Base-by-base conservation (phyloP, 2,329 filamentous ascomycete genomes). In the Cladorrhinum sp. region DNA sequence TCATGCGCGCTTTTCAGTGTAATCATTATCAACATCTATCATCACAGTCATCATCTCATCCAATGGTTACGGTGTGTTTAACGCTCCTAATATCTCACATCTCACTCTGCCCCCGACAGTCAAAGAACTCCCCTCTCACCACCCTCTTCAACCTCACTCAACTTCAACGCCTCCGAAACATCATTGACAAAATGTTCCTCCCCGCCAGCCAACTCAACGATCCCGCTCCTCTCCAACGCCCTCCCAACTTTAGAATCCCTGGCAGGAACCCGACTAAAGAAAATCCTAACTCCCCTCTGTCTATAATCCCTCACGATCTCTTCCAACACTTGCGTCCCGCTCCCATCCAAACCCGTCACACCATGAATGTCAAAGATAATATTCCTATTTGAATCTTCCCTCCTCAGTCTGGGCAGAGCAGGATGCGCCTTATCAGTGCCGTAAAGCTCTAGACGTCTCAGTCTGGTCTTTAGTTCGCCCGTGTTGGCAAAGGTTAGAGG, bases 361-460 rank as follows among this genome's bases (percentile, higher is more conserved):
- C 95, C 95, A 68, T 98, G 93, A 7, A 98, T 92, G 72, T 99
- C 95, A 70, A 99, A 98, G 64, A 99, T 92, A 73, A 99, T 82
- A 71, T 96, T 97, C 67, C 87, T 85, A 72, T 97, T 97, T 69
- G 91, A 87, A 62, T 93, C 89, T n/a, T 86, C 83, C 24, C 83
- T 79, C 3, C 93, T 84, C 13, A 96, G 81, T 2, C 90, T 84
- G 0, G 95, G 95, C 18, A 97, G 80, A 0, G 93, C 93, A 0
- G 95, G 95, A 69, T 98, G 95, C 0, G 91, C 92, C 57, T 84
- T 80, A 50, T 81, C 87, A 0, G 92, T 93, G n/a, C 95, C 95
- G 70, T 98, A 96, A 22, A 92, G 83, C 74, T 98, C 95, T 1
- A 99, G 81, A 6, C 95, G 81, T 5, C 90, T 83, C 10, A 99